Percentiles rank a stretch among this genome's conserved stretches.
Conservation (phyloP, 2,329 filamentous ascomycete species). For the Colletotrichum echinochloae region DNA sequence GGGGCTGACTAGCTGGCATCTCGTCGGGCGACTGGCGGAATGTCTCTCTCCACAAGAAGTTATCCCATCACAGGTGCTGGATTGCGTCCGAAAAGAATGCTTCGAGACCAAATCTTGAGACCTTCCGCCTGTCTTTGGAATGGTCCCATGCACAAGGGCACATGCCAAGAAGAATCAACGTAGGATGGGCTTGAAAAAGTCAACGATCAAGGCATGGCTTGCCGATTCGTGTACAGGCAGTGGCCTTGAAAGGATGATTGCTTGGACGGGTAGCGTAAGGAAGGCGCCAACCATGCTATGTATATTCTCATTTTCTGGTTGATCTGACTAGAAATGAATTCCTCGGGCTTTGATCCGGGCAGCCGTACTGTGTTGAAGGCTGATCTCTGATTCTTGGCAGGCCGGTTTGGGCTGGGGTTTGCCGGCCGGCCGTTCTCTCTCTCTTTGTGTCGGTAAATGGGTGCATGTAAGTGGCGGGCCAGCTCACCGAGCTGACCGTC, state of each 20-base stretch:
- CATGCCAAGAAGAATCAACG: constrained; percentile 20
- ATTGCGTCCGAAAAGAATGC: constrained; percentile 9
- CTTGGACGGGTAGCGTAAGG: constrained; percentile 15
- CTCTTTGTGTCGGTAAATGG: not conserved
- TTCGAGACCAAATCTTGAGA: constrained; percentile 30
- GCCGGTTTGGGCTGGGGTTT: constrained; percentile 31
- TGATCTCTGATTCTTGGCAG: constrained; percentile 35
- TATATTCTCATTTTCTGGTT: constrained; percentile 23
- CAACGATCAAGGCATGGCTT: constrained; percentile 32
- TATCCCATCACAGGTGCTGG: constrained; percentile 11
- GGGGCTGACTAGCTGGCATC: constrained; percentile 4
- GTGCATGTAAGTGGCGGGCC: constrained; percentile 20
- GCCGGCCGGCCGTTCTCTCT: constrained; percentile 6
- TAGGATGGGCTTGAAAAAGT: not conserved
- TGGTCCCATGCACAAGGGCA: not conserved
- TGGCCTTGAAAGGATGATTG: not conserved
- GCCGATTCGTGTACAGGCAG: not conserved
- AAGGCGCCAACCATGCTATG: constrained; percentile 21
- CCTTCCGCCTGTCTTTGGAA: constrained; percentile 18
- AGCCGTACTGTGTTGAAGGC: constrained; percentile 41
- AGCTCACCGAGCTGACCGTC: constrained; percentile 31
- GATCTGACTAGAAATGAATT: constrained; percentile 35
- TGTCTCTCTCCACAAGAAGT: constrained; percentile 12
- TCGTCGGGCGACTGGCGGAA: constrained; percentile 10
- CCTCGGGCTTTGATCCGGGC: constrained; percentile 8